Conservation (phyloP, 148 eudicot genomes). For the Diospyros lotus region DNA sequence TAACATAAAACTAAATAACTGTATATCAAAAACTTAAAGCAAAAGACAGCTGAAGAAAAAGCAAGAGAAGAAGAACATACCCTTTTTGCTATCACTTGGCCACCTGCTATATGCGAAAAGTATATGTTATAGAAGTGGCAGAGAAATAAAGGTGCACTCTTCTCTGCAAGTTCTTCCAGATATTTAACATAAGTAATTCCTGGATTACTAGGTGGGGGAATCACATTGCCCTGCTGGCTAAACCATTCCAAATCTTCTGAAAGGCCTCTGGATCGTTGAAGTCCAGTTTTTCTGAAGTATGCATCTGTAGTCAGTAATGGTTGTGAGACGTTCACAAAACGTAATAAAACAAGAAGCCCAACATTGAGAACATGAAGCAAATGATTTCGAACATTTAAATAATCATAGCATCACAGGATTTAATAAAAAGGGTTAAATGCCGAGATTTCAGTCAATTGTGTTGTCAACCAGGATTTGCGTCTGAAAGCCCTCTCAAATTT, state of each 20-base stretch:
- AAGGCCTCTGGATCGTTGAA: constrained; percentile 67
- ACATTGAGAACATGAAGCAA: background rate
- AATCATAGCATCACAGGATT: background rate
- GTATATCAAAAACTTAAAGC: background rate
- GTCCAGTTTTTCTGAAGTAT: constrained; percentile 87
- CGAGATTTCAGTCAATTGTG: background rate
- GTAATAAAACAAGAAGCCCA: background rate
- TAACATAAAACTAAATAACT: background rate
- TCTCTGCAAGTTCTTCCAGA: constrained; percentile 71
- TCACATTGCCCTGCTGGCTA: constrained; percentile 40
- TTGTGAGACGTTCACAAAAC: constrained; percentile 1
- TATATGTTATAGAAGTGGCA: constrained; percentile 82
- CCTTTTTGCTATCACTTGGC: constrained; percentile 87
- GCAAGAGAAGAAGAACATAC: constrained; percentile 25
- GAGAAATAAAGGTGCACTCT: constrained; percentile 58
- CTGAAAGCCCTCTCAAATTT: background rate
- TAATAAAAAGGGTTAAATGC: background rate
- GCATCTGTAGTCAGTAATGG: constrained; percentile 44
- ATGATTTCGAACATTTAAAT: background rate
- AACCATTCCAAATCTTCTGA: constrained; percentile 77
- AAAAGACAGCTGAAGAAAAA: background rate
- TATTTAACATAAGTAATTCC: constrained; percentile 67
- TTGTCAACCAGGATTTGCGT: background rate
- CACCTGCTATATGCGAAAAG: constrained; percentile 90
- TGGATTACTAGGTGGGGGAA: constrained; percentile 69